Evolutionary conservation across 305 asterid species (phyloP).

Genomic region (Solanum hybrid): DNA sequence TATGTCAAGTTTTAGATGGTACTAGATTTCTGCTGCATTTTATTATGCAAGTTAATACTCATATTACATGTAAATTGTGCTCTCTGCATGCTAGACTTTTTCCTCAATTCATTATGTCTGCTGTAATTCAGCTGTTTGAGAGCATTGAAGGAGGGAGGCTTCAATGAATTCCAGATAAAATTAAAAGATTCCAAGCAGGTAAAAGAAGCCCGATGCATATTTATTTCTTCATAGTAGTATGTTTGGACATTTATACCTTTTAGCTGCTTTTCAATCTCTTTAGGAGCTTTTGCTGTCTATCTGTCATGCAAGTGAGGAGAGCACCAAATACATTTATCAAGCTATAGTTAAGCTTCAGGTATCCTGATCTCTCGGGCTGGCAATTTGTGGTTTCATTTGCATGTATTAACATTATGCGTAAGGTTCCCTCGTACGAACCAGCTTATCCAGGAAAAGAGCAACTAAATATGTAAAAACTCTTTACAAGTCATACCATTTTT

Average conservation of each 20-base stretch:
- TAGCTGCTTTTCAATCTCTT: slow-evolving; percentile 14
- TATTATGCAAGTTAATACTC: neutral
- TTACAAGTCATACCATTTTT: slow-evolving; percentile 10
- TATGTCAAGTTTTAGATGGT: neutral
- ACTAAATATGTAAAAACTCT: slow-evolving; percentile 1
- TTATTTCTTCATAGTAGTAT: neutral
- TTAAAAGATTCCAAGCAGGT: slow-evolving; percentile 78
- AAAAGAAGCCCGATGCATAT: neutral
- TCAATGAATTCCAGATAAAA: slow-evolving; percentile 53
- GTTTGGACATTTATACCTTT: slow-evolving; percentile 1
- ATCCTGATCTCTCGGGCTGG: slow-evolving; percentile 12
- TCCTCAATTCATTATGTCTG: slow-evolving; percentile 15
- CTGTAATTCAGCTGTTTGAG: slow-evolving; percentile 63
- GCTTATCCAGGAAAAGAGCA: slow-evolving; percentile 7
- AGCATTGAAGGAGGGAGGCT: slow-evolving; percentile 77
- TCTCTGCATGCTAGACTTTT: neutral
- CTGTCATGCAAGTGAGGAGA: slow-evolving; percentile 82
- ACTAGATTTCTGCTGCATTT: neutral
- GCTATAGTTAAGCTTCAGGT: slow-evolving; percentile 90
- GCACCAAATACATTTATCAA: slow-evolving; percentile 78
- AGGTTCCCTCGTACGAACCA: neutral
- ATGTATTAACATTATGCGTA: neutral
- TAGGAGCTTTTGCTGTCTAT: slow-evolving; percentile 87
- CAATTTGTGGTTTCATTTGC: slow-evolving; percentile 8
- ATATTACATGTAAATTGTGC: neutral